A percentile compares a stretch with the other conserved stretches of the same genome.
These are phyloP conservation scores for Dioscorea dumetorum DNA, from an alignment of 106 monocot species.

Conservation along the genomic window DNA sequence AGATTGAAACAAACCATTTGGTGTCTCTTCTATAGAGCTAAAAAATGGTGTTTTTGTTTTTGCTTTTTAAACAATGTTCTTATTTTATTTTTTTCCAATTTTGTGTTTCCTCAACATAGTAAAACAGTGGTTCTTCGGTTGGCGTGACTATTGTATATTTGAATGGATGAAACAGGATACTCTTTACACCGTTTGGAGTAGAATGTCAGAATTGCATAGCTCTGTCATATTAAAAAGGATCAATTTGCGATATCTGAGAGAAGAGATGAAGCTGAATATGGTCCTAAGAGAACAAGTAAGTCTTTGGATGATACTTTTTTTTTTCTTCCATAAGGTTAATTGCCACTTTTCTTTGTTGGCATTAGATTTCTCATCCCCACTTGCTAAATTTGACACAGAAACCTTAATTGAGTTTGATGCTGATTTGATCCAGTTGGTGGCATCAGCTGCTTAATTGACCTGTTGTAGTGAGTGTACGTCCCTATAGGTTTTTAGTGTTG, in stretches of 20 bases:
- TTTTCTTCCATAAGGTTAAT: not conserved
- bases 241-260: constrained; percentile 40
- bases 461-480: not conserved
- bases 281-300: constrained; percentile 81
- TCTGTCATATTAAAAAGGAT: constrained; percentile 48
- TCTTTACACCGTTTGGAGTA: constrained; percentile 46
- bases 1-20: no score
- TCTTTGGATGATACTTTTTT: not conserved
- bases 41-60: not conserved
- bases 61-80: not conserved
- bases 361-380: not conserved
- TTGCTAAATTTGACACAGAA: not conserved
- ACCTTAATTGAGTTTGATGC: not conserved
- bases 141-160: constrained; percentile 1
- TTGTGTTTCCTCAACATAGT: not conserved
- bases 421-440: not conserved
- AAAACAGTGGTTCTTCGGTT: no score
- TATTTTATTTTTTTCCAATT: not conserved
- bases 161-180: constrained; percentile 43
- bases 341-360: not conserved
- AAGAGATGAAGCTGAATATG: constrained; percentile 39
- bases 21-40: not conserved
- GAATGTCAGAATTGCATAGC: constrained; percentile 38
- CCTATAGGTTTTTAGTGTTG: not conserved
- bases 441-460: not conserved